These are phyloP conservation scores for Fraxinus floribunda DNA, from an alignment of 305 asterid genomes.

Conservation along the genomic window DNA sequence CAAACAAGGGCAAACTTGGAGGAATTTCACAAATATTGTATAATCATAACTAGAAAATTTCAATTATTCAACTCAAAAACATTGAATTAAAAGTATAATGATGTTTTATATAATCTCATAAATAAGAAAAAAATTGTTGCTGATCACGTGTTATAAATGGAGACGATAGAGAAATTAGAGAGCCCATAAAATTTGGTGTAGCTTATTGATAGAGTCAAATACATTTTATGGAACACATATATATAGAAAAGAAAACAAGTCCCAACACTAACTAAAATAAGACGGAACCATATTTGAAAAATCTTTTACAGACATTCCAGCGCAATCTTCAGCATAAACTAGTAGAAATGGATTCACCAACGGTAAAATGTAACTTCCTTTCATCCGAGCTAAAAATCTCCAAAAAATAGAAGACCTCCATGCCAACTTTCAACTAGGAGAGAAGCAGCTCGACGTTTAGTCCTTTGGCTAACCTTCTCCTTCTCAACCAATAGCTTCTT, in stretches of 20 bases:
- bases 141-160: too few species aligned
- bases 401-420: neutral
- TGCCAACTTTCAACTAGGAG: constrained; percentile 17
- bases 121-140: too few species aligned
- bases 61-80: too few species aligned
- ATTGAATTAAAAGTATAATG: too few species aligned
- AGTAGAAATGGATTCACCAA: neutral
- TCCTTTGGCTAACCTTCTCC: constrained; percentile 44
- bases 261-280: neutral
- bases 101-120: too few species aligned
- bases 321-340: neutral
- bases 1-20: too few species aligned
- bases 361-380: neutral
- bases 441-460: constrained; percentile 40
- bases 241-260: neutral
- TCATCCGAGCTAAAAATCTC: neutral
- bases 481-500: constrained; percentile 44
- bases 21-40: too few species aligned
- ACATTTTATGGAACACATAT: too few species aligned
- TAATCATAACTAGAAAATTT: too few species aligned
- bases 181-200: too few species aligned
- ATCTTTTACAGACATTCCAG: neutral
- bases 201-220: too few species aligned
- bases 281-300: neutral
- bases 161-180: too few species aligned